Conservation (phyloP, 257 asterid species). For the Avicennia marina region DNA sequence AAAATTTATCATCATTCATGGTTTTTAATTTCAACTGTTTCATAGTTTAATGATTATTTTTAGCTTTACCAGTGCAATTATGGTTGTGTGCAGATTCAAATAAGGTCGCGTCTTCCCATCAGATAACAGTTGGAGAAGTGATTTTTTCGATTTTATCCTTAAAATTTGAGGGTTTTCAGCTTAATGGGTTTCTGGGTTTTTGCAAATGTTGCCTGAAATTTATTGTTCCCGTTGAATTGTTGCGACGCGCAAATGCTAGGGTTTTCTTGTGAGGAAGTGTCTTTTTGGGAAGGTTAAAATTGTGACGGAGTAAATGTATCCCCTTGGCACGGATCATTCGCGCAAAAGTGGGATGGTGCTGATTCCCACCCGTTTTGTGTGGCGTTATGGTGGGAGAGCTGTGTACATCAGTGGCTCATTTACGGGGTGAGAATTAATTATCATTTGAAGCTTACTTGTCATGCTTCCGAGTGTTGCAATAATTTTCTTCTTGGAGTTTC, state of each 20-base stretch:
- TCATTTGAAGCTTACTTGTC: constrained; percentile 7
- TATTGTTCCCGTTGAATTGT: constrained; percentile 5
- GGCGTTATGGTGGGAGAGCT: constrained; percentile 84
- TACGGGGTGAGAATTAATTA: constrained; percentile 51
- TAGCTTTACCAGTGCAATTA: constrained; percentile 9
- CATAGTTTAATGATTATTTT: neutral
- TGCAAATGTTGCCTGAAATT: constrained; percentile 16
- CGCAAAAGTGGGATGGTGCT: constrained; percentile 42
- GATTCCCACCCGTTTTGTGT: constrained; percentile 63
- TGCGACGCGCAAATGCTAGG: constrained; percentile 24
- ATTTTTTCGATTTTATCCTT: constrained; percentile 12
- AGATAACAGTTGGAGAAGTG: constrained; percentile 18
- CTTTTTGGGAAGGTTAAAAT: constrained; percentile 16
- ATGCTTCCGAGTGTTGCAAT: neutral
- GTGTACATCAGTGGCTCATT: constrained; percentile 70
- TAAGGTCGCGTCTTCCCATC: constrained; percentile 10
- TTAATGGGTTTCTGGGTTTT: constrained; percentile 14
- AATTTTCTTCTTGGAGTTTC: neutral
- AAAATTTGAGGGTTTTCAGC: constrained; percentile 13
- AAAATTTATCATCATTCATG: neutral
- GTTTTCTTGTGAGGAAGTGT: constrained; percentile 14
- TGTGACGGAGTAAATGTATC: constrained; percentile 35
- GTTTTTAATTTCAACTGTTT: neutral
- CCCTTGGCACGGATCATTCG: constrained; percentile 51
- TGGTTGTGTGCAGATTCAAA: constrained; percentile 20